Conservation (phyloP, 768 basidiomycete genomes). For the Boletus rufocinnamomeus region DNA sequence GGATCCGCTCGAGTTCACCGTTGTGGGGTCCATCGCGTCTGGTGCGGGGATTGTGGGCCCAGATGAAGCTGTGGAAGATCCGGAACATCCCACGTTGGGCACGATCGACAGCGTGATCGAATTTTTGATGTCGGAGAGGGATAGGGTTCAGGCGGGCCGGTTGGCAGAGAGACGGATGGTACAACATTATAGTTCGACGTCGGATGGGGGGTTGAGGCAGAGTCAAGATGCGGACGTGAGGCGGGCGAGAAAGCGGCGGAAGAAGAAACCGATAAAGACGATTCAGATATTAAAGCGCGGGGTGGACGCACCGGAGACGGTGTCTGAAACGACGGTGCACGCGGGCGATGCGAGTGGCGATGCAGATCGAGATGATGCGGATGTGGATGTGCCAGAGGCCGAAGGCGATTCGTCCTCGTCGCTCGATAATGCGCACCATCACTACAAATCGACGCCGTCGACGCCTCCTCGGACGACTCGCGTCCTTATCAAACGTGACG, state of each 20-base stretch:
- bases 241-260: slow-evolving; percentile 41
- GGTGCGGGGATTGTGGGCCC: slow-evolving; percentile 29
- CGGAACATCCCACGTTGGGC: slow-evolving; percentile 65
- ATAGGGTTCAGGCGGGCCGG: slow-evolving; percentile 50
- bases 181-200: slow-evolving; percentile 35
- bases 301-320: slow-evolving; percentile 20
- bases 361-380: slow-evolving; percentile 28
- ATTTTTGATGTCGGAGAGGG: slow-evolving; percentile 75
- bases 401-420: slow-evolving; percentile 35
- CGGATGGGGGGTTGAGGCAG: slow-evolving; percentile 40
- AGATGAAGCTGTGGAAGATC: slow-evolving; percentile 27
- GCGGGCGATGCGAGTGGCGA: slow-evolving; percentile 30
- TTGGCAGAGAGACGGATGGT: slow-evolving; percentile 30
- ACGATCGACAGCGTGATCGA: slow-evolving; percentile 70
- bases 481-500: slow-evolving; percentile 22
- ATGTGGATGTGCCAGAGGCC: slow-evolving; percentile 13
- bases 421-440: slow-evolving; percentile 19
- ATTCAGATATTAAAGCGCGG: slow-evolving; percentile 32
- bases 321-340: slow-evolving; percentile 27
- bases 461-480: slow-evolving; percentile 33
- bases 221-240: slow-evolving; percentile 42
- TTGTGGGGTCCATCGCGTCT: slow-evolving; percentile 27
- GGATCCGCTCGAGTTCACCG: slow-evolving; percentile 28
- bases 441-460: slow-evolving; percentile 32
- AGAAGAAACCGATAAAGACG: slow-evolving; percentile 37